Evolutionary conservation across 1,139 yeast genomes (phyloP), one percentile per base, ranked within the genome.

Genomic region (Yamadazyma membranifaciens): DNA sequence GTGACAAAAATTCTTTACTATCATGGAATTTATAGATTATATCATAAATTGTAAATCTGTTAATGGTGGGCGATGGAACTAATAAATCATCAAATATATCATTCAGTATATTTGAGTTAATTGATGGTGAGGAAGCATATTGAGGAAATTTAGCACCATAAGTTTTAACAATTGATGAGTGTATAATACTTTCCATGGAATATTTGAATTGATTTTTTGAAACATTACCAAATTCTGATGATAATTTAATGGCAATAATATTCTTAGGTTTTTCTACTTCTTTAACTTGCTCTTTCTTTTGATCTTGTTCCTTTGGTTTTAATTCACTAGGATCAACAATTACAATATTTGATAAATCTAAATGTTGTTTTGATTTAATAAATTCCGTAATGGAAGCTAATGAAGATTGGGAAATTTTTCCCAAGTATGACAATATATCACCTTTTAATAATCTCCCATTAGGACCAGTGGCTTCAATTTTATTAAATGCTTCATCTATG

Each of bases 381-480:
- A 70, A 82, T 33, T 76, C 65, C 9, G 87, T 69, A 42, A 91
- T 69, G 17, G 65, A 59, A 15, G 63, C 59, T 24, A 83, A 79
- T 7, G 50, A 32, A 22, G 37, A 41, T 37, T 67, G 55, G 12
- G 85, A 62, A 44, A 91, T 86, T 47, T 76, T 62, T 22, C 98
- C 97, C 43, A 91, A 60, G 57, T 79, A 81, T 1, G 95, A 94
- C 50, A 91, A 74, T 1, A 91, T 88, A 60, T 92, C 98, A 47
- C 98, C 98, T 67, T 86, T 87, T 50, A 89, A 72, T 38, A 92
- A 61, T 55, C 96, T 78, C 14, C 97, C 98, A 45, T 81, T 75
- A 29, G 95, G 95, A 11, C 98, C 98, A 1, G 96, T 75, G 6
- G 97, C 95, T 28, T 78, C 72, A 51, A 92, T 87, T 49, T 83